Evolutionary conservation across 371 early-diverging fungal species (phyloP).

Genomic region (Mortierella sp.): DNA sequence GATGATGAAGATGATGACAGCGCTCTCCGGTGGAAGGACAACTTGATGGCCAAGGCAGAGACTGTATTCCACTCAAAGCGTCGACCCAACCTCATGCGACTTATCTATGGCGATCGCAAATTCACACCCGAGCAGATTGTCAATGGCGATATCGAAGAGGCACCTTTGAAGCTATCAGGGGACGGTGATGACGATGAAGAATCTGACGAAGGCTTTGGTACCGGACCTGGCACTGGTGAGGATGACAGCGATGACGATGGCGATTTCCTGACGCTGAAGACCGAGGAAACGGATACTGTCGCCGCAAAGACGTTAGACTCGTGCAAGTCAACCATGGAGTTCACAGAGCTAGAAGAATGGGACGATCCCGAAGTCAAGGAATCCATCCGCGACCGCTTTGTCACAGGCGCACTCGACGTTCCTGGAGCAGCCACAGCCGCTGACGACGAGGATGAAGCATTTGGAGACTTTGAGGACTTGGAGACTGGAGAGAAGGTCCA

Average conservation of each 20-base stretch:
- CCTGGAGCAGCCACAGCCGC: constrained; percentile 59
- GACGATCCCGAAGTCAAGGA: constrained; percentile 80
- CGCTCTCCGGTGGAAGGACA: constrained; percentile 79
- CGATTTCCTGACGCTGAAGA: constrained; percentile 74
- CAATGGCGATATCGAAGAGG: constrained; percentile 59
- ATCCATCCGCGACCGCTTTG: constrained; percentile 81
- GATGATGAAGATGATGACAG: constrained; percentile 64
- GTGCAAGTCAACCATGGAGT: constrained; percentile 67
- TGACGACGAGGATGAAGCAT: constrained; percentile 67
- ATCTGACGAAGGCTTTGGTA: constrained; percentile 52
- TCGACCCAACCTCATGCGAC: constrained; percentile 84
- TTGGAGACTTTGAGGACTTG: constrained; percentile 94
- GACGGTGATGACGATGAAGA: constrained; percentile 36
- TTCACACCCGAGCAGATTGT: constrained; percentile 66
- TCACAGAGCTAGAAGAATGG: constrained; percentile 72
- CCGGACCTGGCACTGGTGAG: constrained; percentile 50
- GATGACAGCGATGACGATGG: constrained; percentile 68
- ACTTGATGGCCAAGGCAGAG: constrained; percentile 75
- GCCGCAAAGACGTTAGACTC: constrained; percentile 70
- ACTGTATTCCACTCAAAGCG: constrained; percentile 67
- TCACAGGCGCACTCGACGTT: constrained; percentile 76
- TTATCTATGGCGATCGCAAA: constrained; percentile 79
- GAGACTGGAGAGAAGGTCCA: constrained; percentile 69
- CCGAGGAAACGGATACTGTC: constrained; percentile 44
- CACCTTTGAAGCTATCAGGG: constrained; percentile 22